Base-by-base conservation (phyloP, 2,329 filamentous ascomycete species). In the Phialocephala subalpina region DNA sequence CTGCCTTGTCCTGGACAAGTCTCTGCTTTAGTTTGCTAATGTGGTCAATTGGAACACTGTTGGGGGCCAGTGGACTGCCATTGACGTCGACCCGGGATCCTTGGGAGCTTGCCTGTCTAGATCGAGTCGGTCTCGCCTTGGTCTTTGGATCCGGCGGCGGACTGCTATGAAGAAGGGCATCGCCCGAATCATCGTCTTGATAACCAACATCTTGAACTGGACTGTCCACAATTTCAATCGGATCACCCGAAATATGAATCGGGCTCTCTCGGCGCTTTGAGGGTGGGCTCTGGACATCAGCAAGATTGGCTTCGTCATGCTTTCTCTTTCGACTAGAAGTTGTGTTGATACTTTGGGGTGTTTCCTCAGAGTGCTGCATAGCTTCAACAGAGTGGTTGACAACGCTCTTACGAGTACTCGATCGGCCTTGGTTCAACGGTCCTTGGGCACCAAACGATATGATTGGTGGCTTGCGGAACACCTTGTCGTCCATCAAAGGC, bases 1-100 rank as follows among this genome's bases (percentile, higher is more conserved):
- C 3, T 14, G 29, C n/a, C 18, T 55, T n/a, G 29, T 61, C 38
- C 25, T 64, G 45, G 14, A 59, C n/a, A 11, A 68, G 49, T 36
- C 49, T 68, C 36, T 69, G 40, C 47, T 67, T 60, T 38, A 66
- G 14, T 56, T 62, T 67, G 25, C 63, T 22, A 45, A 70, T 61
- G 35, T 69, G 66, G 47, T 73, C 68, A 27, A 71, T 60, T 11
- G 60, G 60, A 22, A 53, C 36, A 14, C 56, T 38, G 14, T 56
- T 38, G 18, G 71, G 55, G 8, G 18, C 71, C 9, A 67, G 67
- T 27, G 74, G 74, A 62, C 74, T 76, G n/a, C 74, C 74, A 55
- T 73, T 73, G 14, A 55, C 55, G 49, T 74, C 62, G 2, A 76
- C 72, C 20, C 70, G 69, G 22, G 72, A 71, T 29, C 35, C 55